Conservation (phyloP, 1,284 basidiomycete genomes). For the Hymenochaete sp. region DNA sequence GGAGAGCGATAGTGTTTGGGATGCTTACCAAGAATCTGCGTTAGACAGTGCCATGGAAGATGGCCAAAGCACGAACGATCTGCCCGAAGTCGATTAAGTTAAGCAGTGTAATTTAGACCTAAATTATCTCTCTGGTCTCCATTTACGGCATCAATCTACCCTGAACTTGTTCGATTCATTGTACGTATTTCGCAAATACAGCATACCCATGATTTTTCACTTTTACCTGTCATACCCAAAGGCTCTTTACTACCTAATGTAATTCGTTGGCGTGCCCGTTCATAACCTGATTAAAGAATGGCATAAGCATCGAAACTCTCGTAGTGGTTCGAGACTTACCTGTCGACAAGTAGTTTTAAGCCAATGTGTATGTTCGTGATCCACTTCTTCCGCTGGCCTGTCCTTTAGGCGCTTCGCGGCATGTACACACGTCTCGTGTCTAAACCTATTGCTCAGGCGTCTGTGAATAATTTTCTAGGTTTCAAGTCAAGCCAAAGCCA, state of each 20-base stretch:
- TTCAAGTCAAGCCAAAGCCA: background rate
- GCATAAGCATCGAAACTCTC: too few relatives aligned
- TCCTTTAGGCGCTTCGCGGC: conserved; percentile 37
- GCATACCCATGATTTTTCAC: too few relatives aligned
- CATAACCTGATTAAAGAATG: conserved; percentile 13
- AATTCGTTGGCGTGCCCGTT: conserved; percentile 8
- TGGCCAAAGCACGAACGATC: too few relatives aligned
- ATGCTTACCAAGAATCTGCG: conserved; percentile 50
- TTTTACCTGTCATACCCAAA: too few relatives aligned
- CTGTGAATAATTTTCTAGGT: conserved; percentile 33
- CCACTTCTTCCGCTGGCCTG: conserved; percentile 24
- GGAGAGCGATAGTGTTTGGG: conserved; percentile 63
- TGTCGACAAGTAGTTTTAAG: conserved; percentile 34
- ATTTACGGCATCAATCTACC: conserved; percentile 21
- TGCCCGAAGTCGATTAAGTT: too few relatives aligned
- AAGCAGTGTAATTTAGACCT: too few relatives aligned
- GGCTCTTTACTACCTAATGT: too few relatives aligned
- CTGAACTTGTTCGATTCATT: conserved; percentile 2
- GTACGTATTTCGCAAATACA: background rate
- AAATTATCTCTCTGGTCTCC: conserved; percentile 5
- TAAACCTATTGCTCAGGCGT: conserved; percentile 39
- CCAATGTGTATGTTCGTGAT: conserved; percentile 30
- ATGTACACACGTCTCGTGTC: conserved; percentile 47
- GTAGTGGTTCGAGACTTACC: conserved; percentile 10
- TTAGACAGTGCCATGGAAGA: conserved; percentile 31